Percentiles rank a stretch among this genome's conserved stretches.
phyloP scores from a whole-genome alignment of 2,329 filamentous ascomycete species.

The Colletotrichum graminicola region DNA sequence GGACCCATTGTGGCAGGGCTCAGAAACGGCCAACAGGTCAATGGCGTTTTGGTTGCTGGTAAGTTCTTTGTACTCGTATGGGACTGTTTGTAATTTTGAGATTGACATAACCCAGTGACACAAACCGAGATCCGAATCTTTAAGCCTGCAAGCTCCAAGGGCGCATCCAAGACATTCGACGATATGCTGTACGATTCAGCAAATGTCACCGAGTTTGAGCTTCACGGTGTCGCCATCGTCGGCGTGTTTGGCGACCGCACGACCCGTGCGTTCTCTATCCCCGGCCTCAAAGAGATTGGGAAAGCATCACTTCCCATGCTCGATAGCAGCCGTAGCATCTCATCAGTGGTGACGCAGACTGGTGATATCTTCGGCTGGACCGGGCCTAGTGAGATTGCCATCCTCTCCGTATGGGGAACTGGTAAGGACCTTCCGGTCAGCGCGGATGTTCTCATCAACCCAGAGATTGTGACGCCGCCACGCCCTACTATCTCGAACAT shows the following conservation, averaged over 20 bases:
- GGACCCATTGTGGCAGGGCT: slow-evolving; percentile 81
- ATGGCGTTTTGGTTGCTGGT: slow-evolving; percentile 85
- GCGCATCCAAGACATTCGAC: slow-evolving; percentile 92
- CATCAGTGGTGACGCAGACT: slow-evolving; percentile 78
- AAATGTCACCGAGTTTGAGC: slow-evolving; percentile 78
- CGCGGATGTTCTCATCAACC: slow-evolving; percentile 84
- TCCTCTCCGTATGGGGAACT: slow-evolving; percentile 87
- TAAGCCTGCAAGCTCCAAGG: slow-evolving; percentile 85
- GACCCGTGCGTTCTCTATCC: slow-evolving; percentile 86
- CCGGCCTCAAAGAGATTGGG: slow-evolving; percentile 86
- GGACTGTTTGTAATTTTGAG: neutral
- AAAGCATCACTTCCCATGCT: slow-evolving; percentile 75
- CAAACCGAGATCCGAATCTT: slow-evolving; percentile 87
- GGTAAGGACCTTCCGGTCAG: slow-evolving; percentile 72
- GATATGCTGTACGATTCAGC: slow-evolving; percentile 86
- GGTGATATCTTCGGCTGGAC: slow-evolving; percentile 91
- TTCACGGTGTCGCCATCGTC: slow-evolving; percentile 82
- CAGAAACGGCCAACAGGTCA: slow-evolving; percentile 78
- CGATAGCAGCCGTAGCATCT: slow-evolving; percentile 78
- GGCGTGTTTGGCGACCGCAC: slow-evolving; percentile 87
- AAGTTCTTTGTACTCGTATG: slow-evolving; percentile 47
- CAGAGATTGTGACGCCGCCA: slow-evolving; percentile 77
- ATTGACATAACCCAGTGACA: slow-evolving; percentile 62
- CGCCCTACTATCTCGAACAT: slow-evolving; percentile 94
- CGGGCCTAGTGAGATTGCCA: slow-evolving; percentile 85